Evolutionary conservation across 192 early-diverging fungal genomes (phyloP).

Genomic region (Linnemannia hyalina): DNA sequence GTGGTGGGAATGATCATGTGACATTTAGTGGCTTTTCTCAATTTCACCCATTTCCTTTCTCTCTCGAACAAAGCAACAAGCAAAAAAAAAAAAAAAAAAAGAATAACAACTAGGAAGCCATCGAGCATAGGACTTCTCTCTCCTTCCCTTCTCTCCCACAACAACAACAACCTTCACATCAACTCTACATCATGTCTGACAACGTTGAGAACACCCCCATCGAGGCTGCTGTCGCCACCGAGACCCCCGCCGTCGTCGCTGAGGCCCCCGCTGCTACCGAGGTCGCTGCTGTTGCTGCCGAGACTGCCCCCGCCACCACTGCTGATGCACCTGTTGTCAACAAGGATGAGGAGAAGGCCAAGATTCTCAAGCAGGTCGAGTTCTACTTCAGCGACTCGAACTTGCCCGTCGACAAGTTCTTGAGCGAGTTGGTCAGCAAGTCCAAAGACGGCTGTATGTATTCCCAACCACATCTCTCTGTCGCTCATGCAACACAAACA

Average conservation of each 20-base stretch:
- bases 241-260: slow-evolving; percentile 22
- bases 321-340: slow-evolving; percentile 10
- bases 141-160: background rate
- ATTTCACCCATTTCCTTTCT: background rate
- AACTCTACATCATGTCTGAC: slow-evolving; percentile 17
- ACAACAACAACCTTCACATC: background rate
- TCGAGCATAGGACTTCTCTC: background rate
- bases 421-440: slow-evolving; percentile 58
- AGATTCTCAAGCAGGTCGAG: slow-evolving; percentile 73
- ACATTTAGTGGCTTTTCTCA: background rate
- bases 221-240: background rate
- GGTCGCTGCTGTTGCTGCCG: slow-evolving; percentile 14
- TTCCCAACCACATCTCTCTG: background rate
- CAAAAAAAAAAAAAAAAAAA: slow-evolving; percentile 2
- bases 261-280: slow-evolving; percentile 1
- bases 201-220: background rate
- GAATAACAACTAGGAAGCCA: background rate
- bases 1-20: background rate
- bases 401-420: slow-evolving; percentile 68
- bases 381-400: slow-evolving; percentile 76
- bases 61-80: background rate
- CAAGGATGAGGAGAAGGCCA: slow-evolving; percentile 43
- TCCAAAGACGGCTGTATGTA: slow-evolving; percentile 65
- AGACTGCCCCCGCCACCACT: background rate
- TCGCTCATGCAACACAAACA: background rate